phyloP scores from a whole-genome alignment of 257 asterid species.

The Solanum appendiculatum region DNA sequence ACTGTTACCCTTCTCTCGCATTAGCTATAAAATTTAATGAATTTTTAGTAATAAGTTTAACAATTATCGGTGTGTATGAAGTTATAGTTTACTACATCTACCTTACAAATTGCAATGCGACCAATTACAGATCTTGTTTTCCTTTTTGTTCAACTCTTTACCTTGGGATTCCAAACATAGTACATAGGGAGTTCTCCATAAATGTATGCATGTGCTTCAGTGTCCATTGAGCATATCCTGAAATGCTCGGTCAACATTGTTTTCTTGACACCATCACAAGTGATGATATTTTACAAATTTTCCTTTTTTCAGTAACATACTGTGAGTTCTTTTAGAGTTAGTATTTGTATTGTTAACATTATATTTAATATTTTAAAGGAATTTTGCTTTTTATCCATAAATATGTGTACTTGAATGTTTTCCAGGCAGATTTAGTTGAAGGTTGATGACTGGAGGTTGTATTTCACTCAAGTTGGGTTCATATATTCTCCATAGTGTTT shows the following conservation, averaged over 20 bases:
- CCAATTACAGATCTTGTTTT: background rate
- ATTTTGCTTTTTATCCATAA: no score
- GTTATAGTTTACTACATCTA: background rate
- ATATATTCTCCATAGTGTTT: background rate
- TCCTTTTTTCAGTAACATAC: background rate
- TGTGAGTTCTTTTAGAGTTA: no score
- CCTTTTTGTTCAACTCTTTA: background rate
- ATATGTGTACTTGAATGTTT: background rate
- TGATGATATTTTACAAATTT: background rate
- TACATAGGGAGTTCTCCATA: background rate
- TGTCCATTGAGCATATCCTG: background rate
- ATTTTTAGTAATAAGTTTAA: no score
- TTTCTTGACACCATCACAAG: background rate
- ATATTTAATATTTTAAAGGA: no score
- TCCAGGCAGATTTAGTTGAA: background rate
- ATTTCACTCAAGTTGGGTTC: no score
- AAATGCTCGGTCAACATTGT: background rate
- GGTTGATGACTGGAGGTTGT: background rate
- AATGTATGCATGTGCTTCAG: background rate
- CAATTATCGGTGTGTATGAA: background rate
- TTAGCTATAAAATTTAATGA: background rate
- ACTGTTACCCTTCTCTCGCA: background rate
- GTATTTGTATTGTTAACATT: no score
- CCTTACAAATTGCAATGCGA: background rate
- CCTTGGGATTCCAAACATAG: background rate